Evolutionary conservation across 495 filamentous ascomycete genomes (phyloP).

Genomic region (Tuber umbilicatum): DNA sequence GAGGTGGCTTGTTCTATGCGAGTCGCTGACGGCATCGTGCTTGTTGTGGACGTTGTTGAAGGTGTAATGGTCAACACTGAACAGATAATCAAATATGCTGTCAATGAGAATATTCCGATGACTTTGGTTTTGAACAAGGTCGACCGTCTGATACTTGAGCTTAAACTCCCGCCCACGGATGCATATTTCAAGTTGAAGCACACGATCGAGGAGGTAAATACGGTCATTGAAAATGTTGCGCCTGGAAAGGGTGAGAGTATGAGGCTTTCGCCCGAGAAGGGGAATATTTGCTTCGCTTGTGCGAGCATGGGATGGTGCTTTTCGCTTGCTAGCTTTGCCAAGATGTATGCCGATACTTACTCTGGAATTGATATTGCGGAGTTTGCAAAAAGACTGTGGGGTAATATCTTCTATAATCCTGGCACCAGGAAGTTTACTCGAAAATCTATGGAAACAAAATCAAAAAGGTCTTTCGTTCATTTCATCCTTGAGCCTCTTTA

Average conservation of each 20-base stretch:
- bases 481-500: conserved; percentile 96
- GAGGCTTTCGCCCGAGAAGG: conserved; percentile 89
- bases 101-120: conserved; percentile 81
- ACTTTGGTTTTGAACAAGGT: conserved; percentile 93
- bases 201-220: conserved; percentile 96
- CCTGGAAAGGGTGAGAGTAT: conserved; percentile 74
- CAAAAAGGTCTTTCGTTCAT: conserved; percentile 83
- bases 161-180: conserved; percentile 89
- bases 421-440: conserved; percentile 80
- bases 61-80: conserved; percentile 95
- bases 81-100: conserved; percentile 91
- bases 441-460: conserved; percentile 70
- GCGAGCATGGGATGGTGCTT: conserved; percentile 95
- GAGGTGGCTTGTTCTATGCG: conserved; percentile 85
- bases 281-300: conserved; percentile 92
- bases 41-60: conserved; percentile 96
- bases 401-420: conserved; percentile 94
- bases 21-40: conserved; percentile 80
- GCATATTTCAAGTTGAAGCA: conserved; percentile 99
- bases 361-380: conserved; percentile 70
- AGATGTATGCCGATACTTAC: conserved; percentile 90
- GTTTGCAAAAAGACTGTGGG: conserved; percentile 80
- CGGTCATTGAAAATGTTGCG: conserved; percentile 76
- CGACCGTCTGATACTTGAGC: conserved; percentile 87
- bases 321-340: conserved; percentile 83